Evolutionary conservation across 805 yeast genomes (phyloP).

Genomic region (Tetrapisispora namnaoensis): DNA sequence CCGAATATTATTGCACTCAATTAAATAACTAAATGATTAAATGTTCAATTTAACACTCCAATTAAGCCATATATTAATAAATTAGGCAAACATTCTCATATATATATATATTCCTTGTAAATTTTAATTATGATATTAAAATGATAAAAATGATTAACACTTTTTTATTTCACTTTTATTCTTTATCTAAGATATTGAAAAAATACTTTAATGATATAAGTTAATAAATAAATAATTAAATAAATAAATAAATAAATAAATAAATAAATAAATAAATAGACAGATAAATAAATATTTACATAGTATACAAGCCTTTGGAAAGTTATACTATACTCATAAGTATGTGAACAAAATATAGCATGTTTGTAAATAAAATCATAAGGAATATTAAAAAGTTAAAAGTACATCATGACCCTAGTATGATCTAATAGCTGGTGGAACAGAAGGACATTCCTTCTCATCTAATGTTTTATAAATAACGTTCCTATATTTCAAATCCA

Average conservation of each 20-base stretch:
- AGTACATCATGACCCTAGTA: conserved; percentile 39
- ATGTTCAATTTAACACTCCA: not conserved
- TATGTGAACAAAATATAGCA: not conserved
- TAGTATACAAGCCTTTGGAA: not conserved
- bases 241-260: not conserved
- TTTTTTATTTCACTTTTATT: not conserved
- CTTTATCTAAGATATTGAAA: not conserved
- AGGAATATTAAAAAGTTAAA: conserved; percentile 1
- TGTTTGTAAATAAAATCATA: not conserved
- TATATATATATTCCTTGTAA: conserved; percentile 1
- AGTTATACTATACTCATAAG: not conserved
- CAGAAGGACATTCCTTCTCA: conserved; percentile 85
- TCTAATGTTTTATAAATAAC: conserved; percentile 81
- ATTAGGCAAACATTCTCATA: not conserved
- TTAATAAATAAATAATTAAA: conserved; percentile 1
- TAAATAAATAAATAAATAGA: conserved; percentile 1
- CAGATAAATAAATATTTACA: not conserved
- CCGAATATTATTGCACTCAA: not conserved
- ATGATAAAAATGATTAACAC: not conserved
- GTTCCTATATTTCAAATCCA: conserved; percentile 71
- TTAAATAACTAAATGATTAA: not conserved
- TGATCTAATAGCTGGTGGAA: conserved; percentile 94
- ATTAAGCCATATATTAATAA: not conserved
- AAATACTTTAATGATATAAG: not conserved
- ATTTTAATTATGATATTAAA: not conserved